phyloP scores from a whole-genome alignment of 192 early-diverging fungal species.

The Pilobolus umbonatus region DNA sequence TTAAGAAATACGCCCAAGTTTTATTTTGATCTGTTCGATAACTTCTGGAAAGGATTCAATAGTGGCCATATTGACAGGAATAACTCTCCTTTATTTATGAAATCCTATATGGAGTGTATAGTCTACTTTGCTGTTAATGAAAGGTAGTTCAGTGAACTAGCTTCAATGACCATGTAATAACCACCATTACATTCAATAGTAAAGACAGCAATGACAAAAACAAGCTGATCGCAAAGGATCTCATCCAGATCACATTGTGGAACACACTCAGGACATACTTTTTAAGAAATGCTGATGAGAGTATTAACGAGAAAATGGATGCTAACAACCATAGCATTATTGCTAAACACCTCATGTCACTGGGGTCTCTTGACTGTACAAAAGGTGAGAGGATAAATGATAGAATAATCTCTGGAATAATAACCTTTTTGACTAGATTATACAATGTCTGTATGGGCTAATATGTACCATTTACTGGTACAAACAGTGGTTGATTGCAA shows the following conservation, averaged over 20 bases:
- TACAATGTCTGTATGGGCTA: slow-evolving; percentile 11
- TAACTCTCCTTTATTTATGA: slow-evolving; percentile 46
- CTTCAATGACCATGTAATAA: not conserved
- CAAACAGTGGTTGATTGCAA: slow-evolving; percentile 9
- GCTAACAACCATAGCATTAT: slow-evolving; percentile 7
- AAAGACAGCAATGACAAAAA: slow-evolving; percentile 2
- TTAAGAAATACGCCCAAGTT: slow-evolving; percentile 33
- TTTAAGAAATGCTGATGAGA: not conserved
- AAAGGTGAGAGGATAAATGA: not conserved
- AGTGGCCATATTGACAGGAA: slow-evolving; percentile 43
- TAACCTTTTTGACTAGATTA: slow-evolving; percentile 11
- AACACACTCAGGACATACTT: slow-evolving; percentile 46
- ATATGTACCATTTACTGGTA: slow-evolving; percentile 3
- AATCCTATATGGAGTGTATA: slow-evolving; percentile 62
- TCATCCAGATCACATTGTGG: slow-evolving; percentile 31
- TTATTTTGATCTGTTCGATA: slow-evolving; percentile 54
- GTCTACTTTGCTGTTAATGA: slow-evolving; percentile 47
- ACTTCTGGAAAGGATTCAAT: slow-evolving; percentile 54
- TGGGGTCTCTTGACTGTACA: slow-evolving; percentile 11
- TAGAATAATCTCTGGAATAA: not conserved
- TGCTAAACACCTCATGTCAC: slow-evolving; percentile 4
- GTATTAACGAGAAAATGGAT: slow-evolving; percentile 15
- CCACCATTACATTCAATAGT: not conserved
- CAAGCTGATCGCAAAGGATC: not conserved
- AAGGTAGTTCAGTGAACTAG: slow-evolving; percentile 26